phyloP scores from a whole-genome alignment of 257 asterid genomes.

The Solanum gracilifrons region DNA sequence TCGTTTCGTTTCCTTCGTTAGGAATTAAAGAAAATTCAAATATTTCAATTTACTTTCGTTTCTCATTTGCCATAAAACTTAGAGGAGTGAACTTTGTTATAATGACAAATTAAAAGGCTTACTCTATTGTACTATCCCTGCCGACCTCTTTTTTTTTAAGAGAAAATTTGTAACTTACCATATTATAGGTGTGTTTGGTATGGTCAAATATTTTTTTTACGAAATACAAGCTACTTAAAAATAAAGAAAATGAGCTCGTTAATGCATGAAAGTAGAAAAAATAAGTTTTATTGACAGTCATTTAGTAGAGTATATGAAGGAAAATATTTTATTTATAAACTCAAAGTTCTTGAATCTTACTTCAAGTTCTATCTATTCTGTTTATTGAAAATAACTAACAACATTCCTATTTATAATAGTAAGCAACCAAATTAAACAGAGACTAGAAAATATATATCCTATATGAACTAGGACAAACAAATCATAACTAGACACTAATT shows the following conservation, averaged over 20 bases:
- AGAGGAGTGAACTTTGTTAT: not conserved
- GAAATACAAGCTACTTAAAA: too few species aligned
- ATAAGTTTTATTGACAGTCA: too few species aligned
- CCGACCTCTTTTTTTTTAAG: not conserved
- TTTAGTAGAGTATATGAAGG: too few species aligned
- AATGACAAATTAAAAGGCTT: not conserved
- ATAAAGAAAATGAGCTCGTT: not conserved
- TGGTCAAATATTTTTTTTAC: not conserved
- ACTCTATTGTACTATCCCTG: not conserved
- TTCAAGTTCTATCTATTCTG: too few species aligned
- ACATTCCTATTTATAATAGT: too few species aligned
- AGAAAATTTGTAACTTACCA: not conserved
- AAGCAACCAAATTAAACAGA: too few species aligned
- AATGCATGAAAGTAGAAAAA: not conserved
- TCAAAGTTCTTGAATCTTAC: not conserved
- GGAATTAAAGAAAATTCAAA: not conserved
- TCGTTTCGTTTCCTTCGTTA: not conserved
- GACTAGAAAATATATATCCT: too few species aligned
- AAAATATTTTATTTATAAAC: too few species aligned
- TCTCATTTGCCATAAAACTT: not conserved
- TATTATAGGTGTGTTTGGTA: not conserved
- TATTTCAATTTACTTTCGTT: not conserved
- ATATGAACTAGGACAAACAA: too few species aligned
- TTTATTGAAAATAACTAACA: too few species aligned
- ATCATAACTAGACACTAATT: too few species aligned